Evolutionary conservation across 2,329 filamentous ascomycete species (phyloP).

Genomic region (Cladosporium sp.): DNA sequence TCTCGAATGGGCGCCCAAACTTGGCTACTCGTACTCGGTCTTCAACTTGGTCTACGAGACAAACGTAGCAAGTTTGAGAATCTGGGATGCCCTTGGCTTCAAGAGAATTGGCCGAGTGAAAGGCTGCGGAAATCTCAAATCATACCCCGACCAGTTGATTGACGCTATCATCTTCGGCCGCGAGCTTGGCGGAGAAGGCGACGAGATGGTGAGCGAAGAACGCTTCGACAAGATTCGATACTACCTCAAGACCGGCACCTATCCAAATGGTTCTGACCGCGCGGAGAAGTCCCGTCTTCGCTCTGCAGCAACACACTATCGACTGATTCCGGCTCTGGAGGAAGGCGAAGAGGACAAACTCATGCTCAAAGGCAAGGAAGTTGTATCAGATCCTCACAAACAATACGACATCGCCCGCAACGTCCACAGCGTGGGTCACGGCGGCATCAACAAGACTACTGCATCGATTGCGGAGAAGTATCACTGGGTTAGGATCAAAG

Average conservation of each 20-base stretch:
- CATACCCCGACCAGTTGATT: constrained; percentile 42
- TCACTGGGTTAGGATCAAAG: constrained; percentile 97
- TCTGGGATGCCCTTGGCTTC: constrained; percentile 90
- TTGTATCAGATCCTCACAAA: constrained; percentile 80
- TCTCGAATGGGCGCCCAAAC: constrained; percentile 50
- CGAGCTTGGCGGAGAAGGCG: constrained; percentile 58
- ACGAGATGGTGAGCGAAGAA: constrained; percentile 87
- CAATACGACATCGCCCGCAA: constrained; percentile 85
- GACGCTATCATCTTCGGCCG: constrained; percentile 58
- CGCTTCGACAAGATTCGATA: constrained; percentile 98
- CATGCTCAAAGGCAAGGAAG: constrained; percentile 97
- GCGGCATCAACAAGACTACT: constrained; percentile 97
- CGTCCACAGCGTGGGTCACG: constrained; percentile 72
- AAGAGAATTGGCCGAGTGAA: constrained; percentile 81
- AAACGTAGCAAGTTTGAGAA: constrained; percentile 81
- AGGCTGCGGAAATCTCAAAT: constrained; percentile 47
- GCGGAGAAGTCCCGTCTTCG: constrained; percentile 93
- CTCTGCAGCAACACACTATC: constrained; percentile 93
- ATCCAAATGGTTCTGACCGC: constrained; percentile 86
- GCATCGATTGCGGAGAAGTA: constrained; percentile 89
- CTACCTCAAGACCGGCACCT: constrained; percentile 91
- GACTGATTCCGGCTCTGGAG: constrained; percentile 56
- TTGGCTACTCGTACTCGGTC: constrained; percentile 83
- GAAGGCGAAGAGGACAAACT: constrained; percentile 63
- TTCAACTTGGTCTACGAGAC: constrained; percentile 95